Evolutionary conservation across 2,329 filamentous ascomycete genomes (phyloP), one percentile per base, ranked within the genome.

Genomic region (Fusarium sp.): DNA sequence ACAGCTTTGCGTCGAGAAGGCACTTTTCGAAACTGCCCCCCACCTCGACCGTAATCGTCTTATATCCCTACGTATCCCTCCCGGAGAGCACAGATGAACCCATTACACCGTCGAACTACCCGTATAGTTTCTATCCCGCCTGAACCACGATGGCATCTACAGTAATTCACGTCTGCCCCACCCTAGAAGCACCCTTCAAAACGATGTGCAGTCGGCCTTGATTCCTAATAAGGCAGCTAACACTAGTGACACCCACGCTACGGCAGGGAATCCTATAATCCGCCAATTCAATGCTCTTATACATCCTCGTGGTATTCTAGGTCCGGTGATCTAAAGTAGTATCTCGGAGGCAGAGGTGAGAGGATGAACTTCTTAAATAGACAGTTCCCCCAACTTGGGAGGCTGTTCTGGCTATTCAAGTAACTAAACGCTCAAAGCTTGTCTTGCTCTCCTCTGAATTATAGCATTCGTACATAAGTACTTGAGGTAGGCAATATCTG

Each of bases 211-310:
- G 42, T 42, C 65, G 65, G 65, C 35, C 48, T 55, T 62, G 46
- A 58, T 68, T 64, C 65, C 65, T 37, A 49, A 67, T 57, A 37
- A 55, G 63, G 65, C 46, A 68, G 54, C 39, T 53, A 45, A 48
- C 46, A 58, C 32, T 41, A 56, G 48, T 44, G 49, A 55, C 32
- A 32, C 19, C 45, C 35, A 44, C 43, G 41, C 53, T 53, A 49
- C 50, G 44, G 51, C 53, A 54, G 36, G 49, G 48, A 61, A 43
- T 49, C 42, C 35, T 54, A 59, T 61, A 52, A 62, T 59, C 65
- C 53, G 51, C 65, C 65, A 68, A 68, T 68, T 67, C 65, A 17
- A 67, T 68, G 47, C 61, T 52, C 45, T 42, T 49, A 55, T 56
- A 48, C 32, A 57, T 31, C 54, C 57, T 63, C 43, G 51, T 60